These are phyloP conservation scores for Mallotus japonicus DNA, from an alignment of 441 rosid genomes.

Conservation along the genomic window DNA sequence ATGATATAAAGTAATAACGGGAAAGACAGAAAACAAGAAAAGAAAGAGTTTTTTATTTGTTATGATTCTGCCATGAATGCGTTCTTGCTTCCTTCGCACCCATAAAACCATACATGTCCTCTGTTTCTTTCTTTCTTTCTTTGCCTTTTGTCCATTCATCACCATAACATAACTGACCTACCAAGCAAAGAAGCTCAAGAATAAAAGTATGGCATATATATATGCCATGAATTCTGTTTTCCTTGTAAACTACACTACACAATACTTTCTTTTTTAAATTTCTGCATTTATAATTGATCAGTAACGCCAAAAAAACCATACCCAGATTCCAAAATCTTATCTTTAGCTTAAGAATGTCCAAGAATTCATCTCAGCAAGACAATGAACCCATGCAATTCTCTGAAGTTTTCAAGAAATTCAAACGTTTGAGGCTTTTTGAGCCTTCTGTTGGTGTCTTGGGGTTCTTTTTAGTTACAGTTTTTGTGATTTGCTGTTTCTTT, in stretches of 20 bases:
- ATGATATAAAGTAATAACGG: not conserved
- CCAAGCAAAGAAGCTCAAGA: constrained; percentile 49
- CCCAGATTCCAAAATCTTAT: constrained; percentile 28
- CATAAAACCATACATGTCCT: constrained; percentile 6
- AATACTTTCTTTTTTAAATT: not conserved
- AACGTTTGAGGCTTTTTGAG: constrained; percentile 63
- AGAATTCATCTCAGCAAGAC: constrained; percentile 41
- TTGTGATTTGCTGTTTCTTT: constrained; percentile 61
- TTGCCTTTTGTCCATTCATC: constrained; percentile 16
- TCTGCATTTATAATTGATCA: not conserved
- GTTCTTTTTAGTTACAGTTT: constrained; percentile 59
- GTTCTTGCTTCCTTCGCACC: constrained; percentile 52
- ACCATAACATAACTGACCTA: constrained; percentile 36
- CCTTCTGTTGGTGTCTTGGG: constrained; percentile 67
- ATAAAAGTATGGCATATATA: not conserved
- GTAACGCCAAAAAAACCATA: constrained; percentile 1
- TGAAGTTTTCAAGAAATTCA: constrained; percentile 53
- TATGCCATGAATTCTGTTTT: constrained; percentile 33
- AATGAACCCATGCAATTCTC: constrained; percentile 37
- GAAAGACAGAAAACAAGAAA: not conserved
- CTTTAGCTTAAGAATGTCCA: constrained; percentile 38
- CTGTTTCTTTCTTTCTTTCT: not conserved
- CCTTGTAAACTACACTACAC: constrained; percentile 28
- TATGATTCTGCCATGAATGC: constrained; percentile 37
- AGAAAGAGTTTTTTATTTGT: not conserved